phyloP scores from a whole-genome alignment of 148 eudicot genomes.

The Vaccinium darrowii region DNA sequence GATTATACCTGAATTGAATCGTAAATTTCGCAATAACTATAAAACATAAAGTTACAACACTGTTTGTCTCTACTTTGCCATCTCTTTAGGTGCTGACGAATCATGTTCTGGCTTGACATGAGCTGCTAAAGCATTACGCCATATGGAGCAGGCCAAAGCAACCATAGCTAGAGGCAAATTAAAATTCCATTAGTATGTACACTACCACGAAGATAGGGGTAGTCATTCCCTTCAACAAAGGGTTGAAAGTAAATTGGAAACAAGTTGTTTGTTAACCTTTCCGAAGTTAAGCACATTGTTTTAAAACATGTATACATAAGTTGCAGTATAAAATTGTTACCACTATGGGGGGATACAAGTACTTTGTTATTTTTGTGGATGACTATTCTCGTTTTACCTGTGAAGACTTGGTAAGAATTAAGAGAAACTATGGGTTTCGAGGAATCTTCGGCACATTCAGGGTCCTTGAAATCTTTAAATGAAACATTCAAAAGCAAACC shows the following conservation, averaged over 20 bases:
- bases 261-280: background rate
- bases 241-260: background rate
- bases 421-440: background rate
- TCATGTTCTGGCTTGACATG: constrained; percentile 62
- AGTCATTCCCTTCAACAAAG: background rate
- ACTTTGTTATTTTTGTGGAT: too few relatives aligned
- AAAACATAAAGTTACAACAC: constrained; percentile 20
- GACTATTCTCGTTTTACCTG: too few relatives aligned
- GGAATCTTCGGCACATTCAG: background rate
- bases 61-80: constrained; percentile 83
- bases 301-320: background rate
- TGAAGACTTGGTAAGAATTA: background rate
- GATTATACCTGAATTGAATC: too few relatives aligned
- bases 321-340: background rate
- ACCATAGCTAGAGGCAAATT: constrained; percentile 57
- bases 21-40: too few relatives aligned
- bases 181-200: constrained; percentile 38
- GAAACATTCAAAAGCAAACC: too few relatives aligned
- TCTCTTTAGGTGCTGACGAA: constrained; percentile 57
- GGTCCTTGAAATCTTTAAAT: too few relatives aligned
- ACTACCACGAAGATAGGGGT: background rate
- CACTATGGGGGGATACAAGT: too few relatives aligned
- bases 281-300: background rate
- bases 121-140: constrained; percentile 56
- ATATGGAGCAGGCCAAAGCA: constrained; percentile 45